A percentile compares a stretch with the other conserved stretches of the same genome.
These are phyloP conservation scores for Bacterosira constricta DNA, from an alignment of 108 stramenopile species.

Conservation along the genomic window DNA sequence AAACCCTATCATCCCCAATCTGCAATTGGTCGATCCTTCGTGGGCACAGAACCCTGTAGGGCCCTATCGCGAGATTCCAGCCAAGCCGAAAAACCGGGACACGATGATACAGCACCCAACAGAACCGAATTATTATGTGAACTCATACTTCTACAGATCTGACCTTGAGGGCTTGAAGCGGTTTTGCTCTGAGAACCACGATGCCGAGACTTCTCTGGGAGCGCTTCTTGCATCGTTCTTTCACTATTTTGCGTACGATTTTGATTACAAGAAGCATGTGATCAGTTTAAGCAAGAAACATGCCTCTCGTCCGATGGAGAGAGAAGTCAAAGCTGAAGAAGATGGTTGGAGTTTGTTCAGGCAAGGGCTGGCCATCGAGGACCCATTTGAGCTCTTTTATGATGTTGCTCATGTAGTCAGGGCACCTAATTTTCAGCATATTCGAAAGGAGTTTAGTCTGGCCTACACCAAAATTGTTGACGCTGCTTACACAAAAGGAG, in stretches of 20 bases:
- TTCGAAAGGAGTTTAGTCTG: conserved; percentile 84
- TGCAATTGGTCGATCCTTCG: conserved; percentile 86
- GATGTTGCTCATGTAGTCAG: conserved; percentile 99
- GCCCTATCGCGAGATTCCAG: conserved; percentile 66
- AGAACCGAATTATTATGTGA: conserved; percentile 67
- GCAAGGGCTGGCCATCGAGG: conserved; percentile 94
- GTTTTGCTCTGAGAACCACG: conserved; percentile 60
- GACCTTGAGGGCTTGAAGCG: conserved; percentile 51
- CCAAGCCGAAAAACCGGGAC: conserved; percentile 44
- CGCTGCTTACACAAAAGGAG: conserved; percentile 44
- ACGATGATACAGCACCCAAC: conserved; percentile 71
- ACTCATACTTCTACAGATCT: conserved; percentile 80
- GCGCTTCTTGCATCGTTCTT: conserved; percentile 93
- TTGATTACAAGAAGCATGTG: conserved; percentile 89
- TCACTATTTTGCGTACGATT: conserved; percentile 87
- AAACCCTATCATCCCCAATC: conserved; percentile 90
- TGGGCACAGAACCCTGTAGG: conserved; percentile 69
- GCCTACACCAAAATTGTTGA: conserved; percentile 87
- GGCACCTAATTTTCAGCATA: conserved; percentile 72
- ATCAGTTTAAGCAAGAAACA: conserved; percentile 72
- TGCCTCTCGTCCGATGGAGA: conserved; percentile 57
- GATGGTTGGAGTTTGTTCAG: conserved; percentile 92
- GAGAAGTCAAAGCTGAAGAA: conserved; percentile 91
- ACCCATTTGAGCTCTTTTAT: conserved; percentile 99
- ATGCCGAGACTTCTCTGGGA: conserved; percentile 53